Percentiles rank a stretch among this genome's conserved stretches.
Evolutionary conservation across 331 rosid species (phyloP).

Genomic region (Arachis monticola): DNA sequence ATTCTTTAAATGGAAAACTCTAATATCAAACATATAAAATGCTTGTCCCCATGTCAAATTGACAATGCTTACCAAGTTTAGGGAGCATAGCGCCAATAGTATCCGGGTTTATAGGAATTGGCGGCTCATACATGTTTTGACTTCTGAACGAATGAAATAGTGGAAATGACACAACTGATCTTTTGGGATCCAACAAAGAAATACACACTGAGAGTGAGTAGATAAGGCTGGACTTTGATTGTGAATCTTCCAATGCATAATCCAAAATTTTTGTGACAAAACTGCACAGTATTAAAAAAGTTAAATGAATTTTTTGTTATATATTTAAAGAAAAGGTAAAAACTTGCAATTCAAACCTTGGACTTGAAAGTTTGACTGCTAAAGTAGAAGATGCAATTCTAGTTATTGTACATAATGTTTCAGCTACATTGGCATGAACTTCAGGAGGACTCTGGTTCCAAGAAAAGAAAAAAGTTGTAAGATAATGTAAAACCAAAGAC

Average conservation of each 20-base stretch:
- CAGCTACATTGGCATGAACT: conserved; percentile 96
- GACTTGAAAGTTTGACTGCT: conserved; percentile 87
- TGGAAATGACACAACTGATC: conserved; percentile 69
- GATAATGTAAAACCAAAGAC: conserved; percentile 18
- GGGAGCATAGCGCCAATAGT: conserved; percentile 94
- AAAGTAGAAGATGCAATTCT: conserved; percentile 85
- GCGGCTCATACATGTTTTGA: conserved; percentile 81
- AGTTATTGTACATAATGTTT: conserved; percentile 88
- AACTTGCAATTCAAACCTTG: conserved; percentile 66
- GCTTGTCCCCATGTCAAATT: background rate
- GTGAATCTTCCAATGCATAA: conserved; percentile 88
- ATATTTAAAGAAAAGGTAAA: background rate
- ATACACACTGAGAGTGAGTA: conserved; percentile 93
- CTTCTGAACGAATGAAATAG: conserved; percentile 82
- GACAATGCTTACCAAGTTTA: conserved; percentile 68
- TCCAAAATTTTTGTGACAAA: conserved; percentile 79
- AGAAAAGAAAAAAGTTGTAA: conserved; percentile 28
- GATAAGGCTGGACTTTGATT: conserved; percentile 77
- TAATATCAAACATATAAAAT: conserved; percentile 3
- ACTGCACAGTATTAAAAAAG: conserved; percentile 55
- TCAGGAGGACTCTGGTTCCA: conserved; percentile 81
- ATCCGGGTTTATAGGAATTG: conserved; percentile 78
- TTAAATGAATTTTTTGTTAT: conserved; percentile 19
- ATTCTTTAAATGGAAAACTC: background rate
- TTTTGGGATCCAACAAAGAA: conserved; percentile 93